Evolutionary conservation across 495 filamentous ascomycete species (phyloP), one percentile per base, ranked within the genome.

Genomic region (Glarea lozoyensis): DNA sequence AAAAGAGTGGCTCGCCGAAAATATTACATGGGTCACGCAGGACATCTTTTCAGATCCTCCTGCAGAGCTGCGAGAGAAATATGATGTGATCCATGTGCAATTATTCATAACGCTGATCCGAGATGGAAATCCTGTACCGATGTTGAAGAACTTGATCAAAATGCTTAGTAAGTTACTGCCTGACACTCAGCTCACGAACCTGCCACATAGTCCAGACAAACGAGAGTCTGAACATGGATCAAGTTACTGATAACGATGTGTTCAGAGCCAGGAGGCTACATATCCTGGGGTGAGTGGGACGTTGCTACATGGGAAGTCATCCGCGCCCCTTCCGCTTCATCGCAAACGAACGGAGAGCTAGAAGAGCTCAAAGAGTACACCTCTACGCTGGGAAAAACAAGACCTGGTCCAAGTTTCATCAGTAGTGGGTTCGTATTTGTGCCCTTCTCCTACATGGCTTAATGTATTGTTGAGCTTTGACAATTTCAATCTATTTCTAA

Each of bases 151-250:
- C 15, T 16, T 35, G 15, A 35, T 35, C 10, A 35, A 35, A 35
- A 35, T 35, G 32, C 15, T 35, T 5, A 35, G 32, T 35, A 35
- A 35, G 32, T 35, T n/a, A n/a, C n/a, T n/a, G n/a, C n/a, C n/a
- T n/a, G n/a, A n/a, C n/a, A n/a, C n/a, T n/a, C n/a, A n/a, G n/a
- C n/a, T n/a, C n/a, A n/a, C n/a, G n/a, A n/a, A n/a, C n/a, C n/a
- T n/a, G n/a, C n/a, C n/a, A n/a, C n/a, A n/a, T n/a, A n/a, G n/a
- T n/a, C n/a, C n/a, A n/a, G n/a, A n/a, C n/a, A n/a, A n/a, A n/a
- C n/a, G n/a, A n/a, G n/a, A n/a, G n/a, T n/a, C n/a, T n/a, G n/a
- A n/a, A n/a, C n/a, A n/a, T n/a, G n/a, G n/a, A n/a, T n/a, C 17
- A 15, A 16, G 6, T 16, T 9, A 35, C 15, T 11, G 32, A 9